Evolutionary conservation across 768 basidiomycete species (phyloP).

Genomic region (Steccherinum ochraceum): DNA sequence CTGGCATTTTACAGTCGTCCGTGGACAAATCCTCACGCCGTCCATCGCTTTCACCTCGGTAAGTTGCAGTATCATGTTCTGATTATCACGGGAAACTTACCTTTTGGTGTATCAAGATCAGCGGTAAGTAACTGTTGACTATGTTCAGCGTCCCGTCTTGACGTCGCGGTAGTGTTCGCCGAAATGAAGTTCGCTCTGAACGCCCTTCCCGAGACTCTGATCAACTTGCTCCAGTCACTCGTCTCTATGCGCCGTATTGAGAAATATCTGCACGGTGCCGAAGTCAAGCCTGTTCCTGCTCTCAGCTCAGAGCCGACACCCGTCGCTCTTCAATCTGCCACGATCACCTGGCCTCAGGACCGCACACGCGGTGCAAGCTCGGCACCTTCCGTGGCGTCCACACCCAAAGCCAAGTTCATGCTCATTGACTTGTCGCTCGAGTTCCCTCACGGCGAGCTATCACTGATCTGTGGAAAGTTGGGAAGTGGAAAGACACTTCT

Average conservation of each 20-base stretch:
- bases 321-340: constrained; percentile 78
- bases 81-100: neutral
- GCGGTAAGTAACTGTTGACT: constrained; percentile 25
- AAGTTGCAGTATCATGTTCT: neutral
- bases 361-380: constrained; percentile 40
- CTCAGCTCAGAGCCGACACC: constrained; percentile 48
- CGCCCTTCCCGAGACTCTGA: constrained; percentile 85
- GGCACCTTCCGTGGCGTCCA: constrained; percentile 53
- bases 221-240: constrained; percentile 80
- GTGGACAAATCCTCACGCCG: constrained; percentile 65
- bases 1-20: constrained; percentile 64
- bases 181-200: constrained; percentile 88
- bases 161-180: constrained; percentile 53
- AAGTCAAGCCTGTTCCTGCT: constrained; percentile 60
- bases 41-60: constrained; percentile 74
- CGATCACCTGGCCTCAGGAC: constrained; percentile 87
- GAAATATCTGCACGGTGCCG: constrained; percentile 73
- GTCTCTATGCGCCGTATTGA: constrained; percentile 89
- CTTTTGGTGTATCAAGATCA: constrained; percentile 25
- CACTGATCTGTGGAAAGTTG: constrained; percentile 83
- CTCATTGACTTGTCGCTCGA: constrained; percentile 71
- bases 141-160: neutral
- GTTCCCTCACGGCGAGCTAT: constrained; percentile 76
- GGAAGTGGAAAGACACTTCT: constrained; percentile 87
- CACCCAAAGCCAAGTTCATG: constrained; percentile 74